Conservation (phyloP, 495 filamentous ascomycete species). For the Neurospora sublineolata region DNA sequence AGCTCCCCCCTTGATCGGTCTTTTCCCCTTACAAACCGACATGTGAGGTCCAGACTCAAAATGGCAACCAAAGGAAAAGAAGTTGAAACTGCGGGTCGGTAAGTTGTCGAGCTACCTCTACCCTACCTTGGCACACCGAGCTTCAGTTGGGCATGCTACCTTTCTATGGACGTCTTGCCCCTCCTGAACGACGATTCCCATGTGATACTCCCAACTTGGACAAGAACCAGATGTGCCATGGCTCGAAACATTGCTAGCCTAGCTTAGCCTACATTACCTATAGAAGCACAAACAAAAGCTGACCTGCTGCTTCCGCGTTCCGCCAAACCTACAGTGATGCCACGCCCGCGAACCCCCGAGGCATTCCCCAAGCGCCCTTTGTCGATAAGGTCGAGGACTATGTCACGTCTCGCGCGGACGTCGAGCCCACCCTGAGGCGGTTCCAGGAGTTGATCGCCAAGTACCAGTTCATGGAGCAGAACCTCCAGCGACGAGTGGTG, state of each 20-base stretch:
- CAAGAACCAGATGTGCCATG: neutral
- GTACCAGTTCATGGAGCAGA: constrained; percentile 99
- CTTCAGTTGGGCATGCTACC: constrained; percentile 7
- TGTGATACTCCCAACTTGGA: neutral
- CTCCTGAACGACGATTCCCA: neutral
- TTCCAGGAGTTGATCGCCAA: constrained; percentile 99
- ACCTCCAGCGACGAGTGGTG: constrained; percentile 68
- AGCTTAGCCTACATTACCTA: neutral
- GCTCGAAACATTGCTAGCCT: neutral
- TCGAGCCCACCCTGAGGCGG: constrained; percentile 76
- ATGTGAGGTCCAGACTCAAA: neutral
- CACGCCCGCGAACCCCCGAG: constrained; percentile 70
- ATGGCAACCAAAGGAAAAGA: constrained; percentile 29
- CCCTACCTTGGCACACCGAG: neutral
- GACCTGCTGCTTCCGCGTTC: neutral
- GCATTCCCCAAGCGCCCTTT: constrained; percentile 90
- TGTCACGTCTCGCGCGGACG: constrained; percentile 72
- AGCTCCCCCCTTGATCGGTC: neutral
- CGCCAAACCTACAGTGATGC: constrained; percentile 21
- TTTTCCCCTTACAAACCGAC: neutral
- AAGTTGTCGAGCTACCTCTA: neutral
- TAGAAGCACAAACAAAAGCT: neutral
- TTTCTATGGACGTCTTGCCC: neutral
- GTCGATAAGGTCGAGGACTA: constrained; percentile 95
- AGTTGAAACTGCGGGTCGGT: constrained; percentile 3